Evolutionary conservation across 306 rosid species (phyloP), one percentile per base, ranked within the genome.

Genomic region (Trifolium repens): DNA sequence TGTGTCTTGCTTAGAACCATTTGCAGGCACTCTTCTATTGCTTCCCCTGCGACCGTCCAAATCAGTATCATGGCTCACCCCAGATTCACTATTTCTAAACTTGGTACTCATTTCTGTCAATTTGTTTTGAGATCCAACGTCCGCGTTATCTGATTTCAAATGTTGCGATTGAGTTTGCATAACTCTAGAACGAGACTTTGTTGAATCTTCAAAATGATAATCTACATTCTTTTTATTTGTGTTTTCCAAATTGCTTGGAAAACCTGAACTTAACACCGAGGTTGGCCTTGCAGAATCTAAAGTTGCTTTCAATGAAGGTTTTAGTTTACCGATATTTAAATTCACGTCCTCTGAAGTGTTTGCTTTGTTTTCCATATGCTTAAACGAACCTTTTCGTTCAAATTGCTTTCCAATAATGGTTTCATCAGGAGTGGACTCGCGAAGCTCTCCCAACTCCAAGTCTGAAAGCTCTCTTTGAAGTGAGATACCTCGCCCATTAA

Each of bases 401-500:
- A 91, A 85, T 78, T 86, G 91, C 83, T 86, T 94, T 78, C 85
- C 81, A 43, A 58, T 83, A 16, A 69, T 82, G 62, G 81, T 77
- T 68, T 86, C 96, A 78, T 92, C 99, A 2, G 91, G 87, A 68
- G 87, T 77, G 39, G 93, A 90, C 78, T 94, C 97, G 66, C 96
- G 97, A 79, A 94, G 89, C 86, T 94, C 99, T 9, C 99, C 99
- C 82, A 94, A 72, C 85, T 94, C 97, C 86, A 90, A 85, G 75
- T 94, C 99, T 71, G 99, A 94, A 83, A 76, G 78, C 86, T 90
- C 97, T 88, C 97, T 83, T 81, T 89, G 96, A 80, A 94, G 98
- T 67, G 74, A 61, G 74, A 85, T 75, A 75, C 84, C 91, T 76
- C 77, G 89, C 67, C 92, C 96, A 84, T 89, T 86, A 76, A 77